Conservation (phyloP, 345 rosid species). For the Brassica nigra region DNA sequence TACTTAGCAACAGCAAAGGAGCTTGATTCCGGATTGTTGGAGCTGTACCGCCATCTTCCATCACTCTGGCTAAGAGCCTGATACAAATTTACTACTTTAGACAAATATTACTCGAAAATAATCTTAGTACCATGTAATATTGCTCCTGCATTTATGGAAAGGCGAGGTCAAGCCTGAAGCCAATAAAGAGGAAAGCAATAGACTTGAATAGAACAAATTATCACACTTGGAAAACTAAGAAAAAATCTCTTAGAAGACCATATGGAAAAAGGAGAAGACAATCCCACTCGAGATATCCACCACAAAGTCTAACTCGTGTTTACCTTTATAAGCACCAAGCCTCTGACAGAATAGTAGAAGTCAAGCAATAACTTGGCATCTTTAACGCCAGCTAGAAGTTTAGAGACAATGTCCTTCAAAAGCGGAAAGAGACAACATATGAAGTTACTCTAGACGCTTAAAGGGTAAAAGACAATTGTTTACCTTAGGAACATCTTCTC, state of each 20-base stretch:
- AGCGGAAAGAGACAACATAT: neutral
- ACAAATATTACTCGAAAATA: neutral
- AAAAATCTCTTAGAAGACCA: neutral
- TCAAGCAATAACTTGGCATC: constrained; percentile 75
- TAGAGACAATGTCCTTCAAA: constrained; percentile 61
- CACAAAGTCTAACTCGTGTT: constrained; percentile 26
- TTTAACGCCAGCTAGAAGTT: constrained; percentile 62
- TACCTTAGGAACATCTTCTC: constrained; percentile 61
- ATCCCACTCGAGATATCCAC: neutral
- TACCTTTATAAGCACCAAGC: constrained; percentile 81
- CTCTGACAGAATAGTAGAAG: constrained; percentile 66
- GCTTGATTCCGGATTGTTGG: constrained; percentile 78
- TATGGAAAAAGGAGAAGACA: neutral
- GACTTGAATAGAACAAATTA: neutral
- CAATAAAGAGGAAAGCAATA: constrained; percentile 1
- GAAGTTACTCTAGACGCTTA: constrained; percentile 7
- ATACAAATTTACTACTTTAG: constrained; percentile 35
- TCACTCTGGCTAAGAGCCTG: constrained; percentile 95
- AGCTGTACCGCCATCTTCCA: constrained; percentile 91
- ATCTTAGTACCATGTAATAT: neutral
- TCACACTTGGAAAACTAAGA: neutral
- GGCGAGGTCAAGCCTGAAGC: constrained; percentile 10
- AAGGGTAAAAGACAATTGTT: neutral
- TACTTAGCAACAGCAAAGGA: constrained; percentile 83
- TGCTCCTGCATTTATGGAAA: constrained; percentile 56